Conservation (phyloP, 768 basidiomycete species). For the Tylopilus plumbeoviolaceoides region DNA sequence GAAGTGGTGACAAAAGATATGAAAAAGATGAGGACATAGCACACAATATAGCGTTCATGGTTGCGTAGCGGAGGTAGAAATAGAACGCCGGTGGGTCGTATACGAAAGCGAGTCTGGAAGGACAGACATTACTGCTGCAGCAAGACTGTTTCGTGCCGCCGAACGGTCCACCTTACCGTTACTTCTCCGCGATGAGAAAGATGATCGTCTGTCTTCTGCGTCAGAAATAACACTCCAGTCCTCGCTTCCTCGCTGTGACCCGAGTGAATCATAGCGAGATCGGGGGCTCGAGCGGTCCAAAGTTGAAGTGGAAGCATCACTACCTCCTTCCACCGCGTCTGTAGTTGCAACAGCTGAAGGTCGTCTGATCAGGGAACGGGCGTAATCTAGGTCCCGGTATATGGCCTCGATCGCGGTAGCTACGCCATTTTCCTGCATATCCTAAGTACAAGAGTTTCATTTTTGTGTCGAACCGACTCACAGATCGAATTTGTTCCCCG, state of each 20-base stretch:
- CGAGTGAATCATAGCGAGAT: slow-evolving; percentile 54
- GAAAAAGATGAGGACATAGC: neutral
- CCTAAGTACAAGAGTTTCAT: neutral
- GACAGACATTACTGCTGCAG: slow-evolving; percentile 58
- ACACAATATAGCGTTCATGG: slow-evolving; percentile 12
- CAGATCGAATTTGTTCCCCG: slow-evolving; percentile 84
- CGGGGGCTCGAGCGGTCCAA: slow-evolving; percentile 32
- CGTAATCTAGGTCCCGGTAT: slow-evolving; percentile 95
- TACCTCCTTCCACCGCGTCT: slow-evolving; percentile 17
- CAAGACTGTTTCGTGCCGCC: slow-evolving; percentile 53
- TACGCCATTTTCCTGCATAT: slow-evolving; percentile 88
- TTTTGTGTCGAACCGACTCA: slow-evolving; percentile 31
- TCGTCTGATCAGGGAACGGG: slow-evolving; percentile 79
- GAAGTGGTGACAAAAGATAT: no score
- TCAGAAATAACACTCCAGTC: slow-evolving; percentile 90
- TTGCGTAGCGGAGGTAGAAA: slow-evolving; percentile 30
- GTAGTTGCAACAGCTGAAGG: slow-evolving; percentile 21
- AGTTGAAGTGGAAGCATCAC: slow-evolving; percentile 24
- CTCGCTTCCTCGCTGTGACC: slow-evolving; percentile 60
- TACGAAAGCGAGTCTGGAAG: slow-evolving; percentile 51
- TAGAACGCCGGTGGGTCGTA: slow-evolving; percentile 39
- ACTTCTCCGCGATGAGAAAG: slow-evolving; percentile 49
- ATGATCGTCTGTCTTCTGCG: slow-evolving; percentile 56
- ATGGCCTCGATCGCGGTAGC: slow-evolving; percentile 90
- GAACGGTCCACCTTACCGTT: slow-evolving; percentile 35